Percentiles rank a stretch among this genome's conserved stretches.
Conservation (phyloP, 2,329 filamentous ascomycete species). For the Ophiostoma tasmaniense region DNA sequence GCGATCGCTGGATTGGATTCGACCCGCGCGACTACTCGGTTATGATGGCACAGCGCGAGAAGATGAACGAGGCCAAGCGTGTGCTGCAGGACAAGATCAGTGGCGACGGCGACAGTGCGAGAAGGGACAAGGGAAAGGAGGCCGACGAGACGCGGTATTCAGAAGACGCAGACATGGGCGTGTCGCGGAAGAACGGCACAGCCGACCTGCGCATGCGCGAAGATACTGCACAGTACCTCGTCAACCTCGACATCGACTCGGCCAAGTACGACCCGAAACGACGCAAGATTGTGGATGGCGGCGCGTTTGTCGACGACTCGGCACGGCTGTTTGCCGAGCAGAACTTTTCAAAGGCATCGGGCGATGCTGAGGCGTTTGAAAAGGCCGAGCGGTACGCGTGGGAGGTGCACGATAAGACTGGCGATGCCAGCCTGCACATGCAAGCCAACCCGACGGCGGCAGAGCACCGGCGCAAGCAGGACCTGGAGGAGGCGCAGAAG, state of each 20-base stretch:
- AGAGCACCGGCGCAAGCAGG: conserved; percentile 73
- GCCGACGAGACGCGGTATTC: conserved; percentile 49
- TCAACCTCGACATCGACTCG: conserved; percentile 91
- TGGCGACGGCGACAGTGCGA: conserved; percentile 25
- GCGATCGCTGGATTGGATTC: conserved; percentile 98
- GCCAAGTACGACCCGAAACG: conserved; percentile 98
- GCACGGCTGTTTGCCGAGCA: conserved; percentile 84
- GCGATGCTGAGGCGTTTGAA: conserved; percentile 89
- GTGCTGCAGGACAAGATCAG: conserved; percentile 38
- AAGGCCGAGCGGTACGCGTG: conserved; percentile 83
- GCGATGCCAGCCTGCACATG: conserved; percentile 73
- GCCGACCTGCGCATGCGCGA: conserved; percentile 86
- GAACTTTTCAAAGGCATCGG: conserved; percentile 79
- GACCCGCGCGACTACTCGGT: conserved; percentile 75
- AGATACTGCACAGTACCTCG: conserved; percentile 92
- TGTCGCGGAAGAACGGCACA: conserved; percentile 83
- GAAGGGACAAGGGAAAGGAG: conserved; percentile 30
- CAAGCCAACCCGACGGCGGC: conserved; percentile 96
- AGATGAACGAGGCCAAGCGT: conserved; percentile 68
- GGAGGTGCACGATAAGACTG: conserved; percentile 82
- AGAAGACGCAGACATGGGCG: conserved; percentile 93
- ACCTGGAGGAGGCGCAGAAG: conserved; percentile 61
- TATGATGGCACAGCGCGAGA: conserved; percentile 83
- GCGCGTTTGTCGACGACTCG: conserved; percentile 70
- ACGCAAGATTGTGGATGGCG: conserved; percentile 77